Evolutionary conservation across 1,139 yeast genomes (phyloP).

Genomic region (Groenewaldozyma sp.): DNA sequence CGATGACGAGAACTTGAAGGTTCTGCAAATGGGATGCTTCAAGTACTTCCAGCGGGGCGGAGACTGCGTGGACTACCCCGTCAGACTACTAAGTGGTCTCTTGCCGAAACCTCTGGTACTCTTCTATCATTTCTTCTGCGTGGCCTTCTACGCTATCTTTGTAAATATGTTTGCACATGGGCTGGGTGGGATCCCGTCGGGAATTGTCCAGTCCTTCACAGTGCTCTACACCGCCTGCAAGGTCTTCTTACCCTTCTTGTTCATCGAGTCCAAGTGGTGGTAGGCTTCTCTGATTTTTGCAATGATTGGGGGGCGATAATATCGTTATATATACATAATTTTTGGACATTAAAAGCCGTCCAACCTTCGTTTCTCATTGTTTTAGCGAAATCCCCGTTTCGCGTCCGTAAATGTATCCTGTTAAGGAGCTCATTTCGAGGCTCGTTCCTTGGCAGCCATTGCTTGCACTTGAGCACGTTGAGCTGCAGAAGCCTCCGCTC

Average conservation of each 20-base stretch:
- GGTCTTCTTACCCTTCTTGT: constrained; percentile 41
- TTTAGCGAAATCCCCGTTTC: constrained; percentile 18
- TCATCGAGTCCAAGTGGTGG: constrained; percentile 21
- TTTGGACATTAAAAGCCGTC: too few relatives aligned
- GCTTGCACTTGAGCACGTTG: constrained; percentile 21
- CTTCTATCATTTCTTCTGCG: constrained; percentile 80
- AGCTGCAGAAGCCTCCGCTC: constrained; percentile 12
- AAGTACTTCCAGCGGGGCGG: constrained; percentile 80
- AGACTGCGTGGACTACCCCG: constrained; percentile 66
- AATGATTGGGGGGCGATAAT: neutral
- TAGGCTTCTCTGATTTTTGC: too few relatives aligned
- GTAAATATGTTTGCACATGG: constrained; percentile 64
- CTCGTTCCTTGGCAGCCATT: constrained; percentile 26
- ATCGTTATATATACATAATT: neutral
- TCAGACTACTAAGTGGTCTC: constrained; percentile 75
- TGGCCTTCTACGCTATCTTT: constrained; percentile 75
- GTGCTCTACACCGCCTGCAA: constrained; percentile 64
- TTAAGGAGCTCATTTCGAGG: neutral
- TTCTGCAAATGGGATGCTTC: constrained; percentile 85
- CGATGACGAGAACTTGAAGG: constrained; percentile 50
- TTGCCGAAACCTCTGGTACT: constrained; percentile 64
- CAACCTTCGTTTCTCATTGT: neutral
- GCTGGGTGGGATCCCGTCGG: constrained; percentile 56
- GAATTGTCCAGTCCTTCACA: constrained; percentile 59
- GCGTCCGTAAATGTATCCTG: neutral